Conservation (phyloP, 129 eudicot genomes). For the Oenanthe sinensis region DNA sequence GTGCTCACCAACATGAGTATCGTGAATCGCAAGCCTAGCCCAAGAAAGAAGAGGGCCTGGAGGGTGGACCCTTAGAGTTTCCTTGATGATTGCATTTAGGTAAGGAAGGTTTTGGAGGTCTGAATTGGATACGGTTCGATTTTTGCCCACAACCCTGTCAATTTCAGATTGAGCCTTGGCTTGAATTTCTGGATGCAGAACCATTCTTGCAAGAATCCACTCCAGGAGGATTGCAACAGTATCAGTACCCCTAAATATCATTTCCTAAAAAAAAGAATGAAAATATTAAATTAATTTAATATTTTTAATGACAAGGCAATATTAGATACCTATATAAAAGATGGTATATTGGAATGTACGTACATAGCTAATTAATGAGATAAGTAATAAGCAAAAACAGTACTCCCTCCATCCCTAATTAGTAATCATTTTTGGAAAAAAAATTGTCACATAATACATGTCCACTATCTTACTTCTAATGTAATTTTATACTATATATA, state of each 20-base stretch:
- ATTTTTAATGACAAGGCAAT: background rate
- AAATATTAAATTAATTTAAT: too few species aligned
- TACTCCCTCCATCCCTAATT: too few species aligned
- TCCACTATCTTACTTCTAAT: too few species aligned
- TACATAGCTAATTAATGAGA: background rate
- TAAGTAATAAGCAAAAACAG: background rate
- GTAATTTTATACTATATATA: too few species aligned
- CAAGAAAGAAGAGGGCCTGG: slow-evolving; percentile 97
- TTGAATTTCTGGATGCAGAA: slow-evolving; percentile 82
- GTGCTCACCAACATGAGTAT: slow-evolving; percentile 70
- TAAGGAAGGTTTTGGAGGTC: slow-evolving; percentile 67
- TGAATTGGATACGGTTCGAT: slow-evolving; percentile 29
- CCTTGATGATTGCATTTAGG: slow-evolving; percentile 78
- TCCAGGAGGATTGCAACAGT: slow-evolving; percentile 83
- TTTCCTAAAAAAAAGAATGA: slow-evolving; percentile 44
- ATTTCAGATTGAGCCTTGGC: slow-evolving; percentile 73
- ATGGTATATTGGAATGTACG: too few species aligned
- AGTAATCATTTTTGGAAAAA: too few species aligned
- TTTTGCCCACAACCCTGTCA: slow-evolving; percentile 43
- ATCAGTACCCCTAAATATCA: slow-evolving; percentile 96
- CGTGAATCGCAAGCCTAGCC: slow-evolving; percentile 92
- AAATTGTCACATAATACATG: too few species aligned
- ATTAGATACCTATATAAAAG: background rate
- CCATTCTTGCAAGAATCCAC: slow-evolving; percentile 93
- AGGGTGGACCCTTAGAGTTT: slow-evolving; percentile 79